These are phyloP conservation scores for Chaetomium globosum DNA, from an alignment of 2,329 filamentous ascomycete species.

Conservation along the genomic window DNA sequence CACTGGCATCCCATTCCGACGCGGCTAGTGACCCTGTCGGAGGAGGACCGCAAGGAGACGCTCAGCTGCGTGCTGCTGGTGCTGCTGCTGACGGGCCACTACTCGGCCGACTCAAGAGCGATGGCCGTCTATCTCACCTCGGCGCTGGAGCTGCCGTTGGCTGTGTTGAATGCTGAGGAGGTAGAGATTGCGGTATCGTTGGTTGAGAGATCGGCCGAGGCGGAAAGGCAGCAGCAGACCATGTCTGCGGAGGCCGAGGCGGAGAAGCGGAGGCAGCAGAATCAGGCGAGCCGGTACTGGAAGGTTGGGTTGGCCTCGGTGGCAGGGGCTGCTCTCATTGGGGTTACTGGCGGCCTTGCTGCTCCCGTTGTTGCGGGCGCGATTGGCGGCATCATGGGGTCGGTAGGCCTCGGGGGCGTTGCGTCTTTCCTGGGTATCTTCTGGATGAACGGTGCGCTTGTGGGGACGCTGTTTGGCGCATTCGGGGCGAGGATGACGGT, in stretches of 20 bases:
- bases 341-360: slow-evolving; percentile 86
- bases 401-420: slow-evolving; percentile 80
- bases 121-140: slow-evolving; percentile 69
- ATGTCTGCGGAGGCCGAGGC: slow-evolving; percentile 78
- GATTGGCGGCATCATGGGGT: slow-evolving; percentile 80
- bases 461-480: slow-evolving; percentile 85
- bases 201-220: slow-evolving; percentile 63
- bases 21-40: slow-evolving; percentile 58
- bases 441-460: slow-evolving; percentile 81
- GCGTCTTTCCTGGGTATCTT: slow-evolving; percentile 84
- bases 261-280: slow-evolving; percentile 71
- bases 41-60: slow-evolving; percentile 62
- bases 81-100: slow-evolving; percentile 71
- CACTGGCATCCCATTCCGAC: slow-evolving; percentile 58
- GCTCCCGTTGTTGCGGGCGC: slow-evolving; percentile 86
- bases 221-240: slow-evolving; percentile 40
- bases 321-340: slow-evolving; percentile 86
- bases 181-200: slow-evolving; percentile 74
- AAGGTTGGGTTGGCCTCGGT: slow-evolving; percentile 89
- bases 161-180: slow-evolving; percentile 69
- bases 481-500: slow-evolving; percentile 76
- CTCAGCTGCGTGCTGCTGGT: slow-evolving; percentile 72
- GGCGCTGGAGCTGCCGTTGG: slow-evolving; percentile 64
- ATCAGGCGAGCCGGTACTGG: slow-evolving; percentile 73
- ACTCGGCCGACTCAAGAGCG: slow-evolving; percentile 72